These are phyloP conservation scores for Lentinus brumalis DNA, from an alignment of 768 basidiomycete genomes.

Conservation along the genomic window DNA sequence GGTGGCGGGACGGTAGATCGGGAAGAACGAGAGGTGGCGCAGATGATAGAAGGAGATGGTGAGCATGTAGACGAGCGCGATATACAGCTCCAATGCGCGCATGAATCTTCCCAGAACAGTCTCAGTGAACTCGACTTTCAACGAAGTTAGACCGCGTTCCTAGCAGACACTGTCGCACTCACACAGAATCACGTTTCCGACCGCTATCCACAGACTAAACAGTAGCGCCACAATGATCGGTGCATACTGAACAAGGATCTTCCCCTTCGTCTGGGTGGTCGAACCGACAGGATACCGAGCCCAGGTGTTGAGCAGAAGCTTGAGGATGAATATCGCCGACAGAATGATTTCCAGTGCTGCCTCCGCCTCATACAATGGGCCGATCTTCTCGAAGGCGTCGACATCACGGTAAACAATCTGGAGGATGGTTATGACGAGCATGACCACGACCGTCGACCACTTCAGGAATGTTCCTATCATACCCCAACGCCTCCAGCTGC, in stretches of 20 bases:
- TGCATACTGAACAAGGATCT: conserved; percentile 47
- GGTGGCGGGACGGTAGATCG: conserved; percentile 12
- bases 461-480: conserved; percentile 53
- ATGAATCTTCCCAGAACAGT: conserved; percentile 67
- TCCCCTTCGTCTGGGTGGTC: conserved; percentile 37
- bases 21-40: conserved; percentile 21
- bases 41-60: conserved; percentile 42
- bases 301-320: conserved; percentile 59
- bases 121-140: conserved; percentile 70
- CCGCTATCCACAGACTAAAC: conserved; percentile 52
- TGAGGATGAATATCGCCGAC: conserved; percentile 61
- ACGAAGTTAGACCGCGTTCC: conserved; percentile 1
- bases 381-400: conserved; percentile 37
- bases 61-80: conserved; percentile 60
- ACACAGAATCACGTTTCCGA: conserved; percentile 62
- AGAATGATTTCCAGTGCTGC: conserved; percentile 58
- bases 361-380: conserved; percentile 58
- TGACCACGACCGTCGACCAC: conserved; percentile 47
- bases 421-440: conserved; percentile 51
- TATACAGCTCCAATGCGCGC: conserved; percentile 62
- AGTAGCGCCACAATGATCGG: conserved; percentile 54
- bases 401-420: conserved; percentile 67
- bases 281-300: conserved; percentile 36
- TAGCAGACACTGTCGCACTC: conserved; percentile 31
- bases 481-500: conserved; percentile 70